Evolutionary conservation across 257 asterid genomes (phyloP), one percentile per base, ranked within the genome.

Genomic region (Nicotiana obtusifolia): DNA sequence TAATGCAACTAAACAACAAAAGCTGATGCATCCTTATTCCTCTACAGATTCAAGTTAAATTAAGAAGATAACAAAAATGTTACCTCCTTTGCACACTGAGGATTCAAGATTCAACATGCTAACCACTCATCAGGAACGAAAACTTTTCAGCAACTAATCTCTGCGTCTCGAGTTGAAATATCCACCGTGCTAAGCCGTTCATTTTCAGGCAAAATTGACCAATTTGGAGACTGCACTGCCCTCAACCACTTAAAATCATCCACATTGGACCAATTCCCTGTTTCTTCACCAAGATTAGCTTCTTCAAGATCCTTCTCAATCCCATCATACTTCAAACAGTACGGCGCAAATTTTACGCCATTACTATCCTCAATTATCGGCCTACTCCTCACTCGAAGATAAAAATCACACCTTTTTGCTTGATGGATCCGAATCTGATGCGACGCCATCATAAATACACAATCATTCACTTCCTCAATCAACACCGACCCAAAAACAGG

Each of bases 221-320:
- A 93, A 84, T 93, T 95, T 0, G 98, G 98, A 26, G 97, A 95
- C 77, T 91, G 97, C 81, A 92, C 87, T 0, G 97, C 99, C 82
- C 98, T 89, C 84, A 95, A 80, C 99, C 99, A 95, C 60, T 87
- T 87, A 83, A 95, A 93, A 86, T 95, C 98, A 87, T 93, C 99
- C 83, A 93, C 95, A 85, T 93, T 91, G 14, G 75, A 91, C 98
- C 99, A 95, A 85, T 93, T 90, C 85, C 92, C 93, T 7, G 91
- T 91, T 85, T 95, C 99, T 86, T 92, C 95, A 31, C 80, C 87
- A 84, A 93, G 93, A 88, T 92, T 92, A 7, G 97, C 97, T 84
- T 87, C 90, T 35, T 80, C 84, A 4, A 95, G 92, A 77, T 95
- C 93, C 88, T 83, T 81, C 84, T 89, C 92, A 26, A 93, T 81